Conservation (phyloP, 371 early-diverging fungal species). For the Batrachochytrium dendrobatidis region DNA sequence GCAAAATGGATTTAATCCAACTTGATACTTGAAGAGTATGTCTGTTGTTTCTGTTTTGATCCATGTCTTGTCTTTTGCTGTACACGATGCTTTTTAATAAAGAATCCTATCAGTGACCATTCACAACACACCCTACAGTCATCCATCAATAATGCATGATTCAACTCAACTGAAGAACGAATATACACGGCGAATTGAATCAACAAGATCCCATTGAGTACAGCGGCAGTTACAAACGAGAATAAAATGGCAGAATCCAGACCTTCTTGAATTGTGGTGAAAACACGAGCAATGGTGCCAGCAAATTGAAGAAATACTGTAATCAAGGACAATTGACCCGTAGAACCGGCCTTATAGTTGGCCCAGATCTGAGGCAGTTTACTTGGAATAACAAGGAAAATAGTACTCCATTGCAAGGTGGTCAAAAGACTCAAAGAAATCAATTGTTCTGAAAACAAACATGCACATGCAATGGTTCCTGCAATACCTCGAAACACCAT, state of each 20-base stretch:
- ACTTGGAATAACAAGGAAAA: slow-evolving; percentile 68
- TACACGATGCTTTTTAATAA: too few species aligned
- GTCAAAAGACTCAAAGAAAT: slow-evolving; percentile 47
- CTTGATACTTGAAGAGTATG: too few species aligned
- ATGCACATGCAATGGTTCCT: slow-evolving; percentile 30
- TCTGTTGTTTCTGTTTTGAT: too few species aligned
- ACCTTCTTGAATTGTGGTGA: slow-evolving; percentile 85
- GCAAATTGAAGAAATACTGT: slow-evolving; percentile 76
- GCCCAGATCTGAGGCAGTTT: slow-evolving; percentile 82
- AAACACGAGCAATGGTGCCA: slow-evolving; percentile 80
- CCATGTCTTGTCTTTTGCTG: too few species aligned
- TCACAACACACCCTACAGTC: not conserved
- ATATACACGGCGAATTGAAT: slow-evolving; percentile 72
- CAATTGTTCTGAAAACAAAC: slow-evolving; percentile 38
- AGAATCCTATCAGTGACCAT: not conserved
- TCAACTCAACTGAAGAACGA: too few species aligned
- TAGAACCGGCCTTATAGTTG: slow-evolving; percentile 65
- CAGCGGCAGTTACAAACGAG: slow-evolving; percentile 59
- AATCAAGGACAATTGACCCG: slow-evolving; percentile 87
- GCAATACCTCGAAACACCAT: slow-evolving; percentile 34
- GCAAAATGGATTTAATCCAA: too few species aligned
- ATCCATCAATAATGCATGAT: not conserved
- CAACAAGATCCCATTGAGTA: slow-evolving; percentile 71
- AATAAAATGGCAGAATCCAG: slow-evolving; percentile 56
- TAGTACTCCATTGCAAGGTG: slow-evolving; percentile 65